Conservation (phyloP, 2,329 filamentous ascomycete species). For the Fusarium sp. region DNA sequence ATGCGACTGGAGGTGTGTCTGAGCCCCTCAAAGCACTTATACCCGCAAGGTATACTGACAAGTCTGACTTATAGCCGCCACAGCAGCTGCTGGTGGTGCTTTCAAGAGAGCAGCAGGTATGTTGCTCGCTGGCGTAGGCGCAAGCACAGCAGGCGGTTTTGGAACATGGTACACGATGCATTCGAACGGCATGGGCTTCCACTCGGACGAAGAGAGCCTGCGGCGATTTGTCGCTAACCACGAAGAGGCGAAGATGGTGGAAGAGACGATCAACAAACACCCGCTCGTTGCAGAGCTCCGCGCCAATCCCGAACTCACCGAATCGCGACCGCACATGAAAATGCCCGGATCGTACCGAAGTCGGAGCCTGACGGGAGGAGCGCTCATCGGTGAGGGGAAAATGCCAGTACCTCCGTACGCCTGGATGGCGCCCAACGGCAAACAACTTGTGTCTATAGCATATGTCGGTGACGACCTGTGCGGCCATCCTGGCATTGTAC, state of each 20-base stretch:
- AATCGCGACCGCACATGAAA: slow-evolving; percentile 87
- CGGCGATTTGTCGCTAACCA: slow-evolving; percentile 67
- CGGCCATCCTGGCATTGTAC: slow-evolving; percentile 89
- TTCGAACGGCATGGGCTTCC: slow-evolving; percentile 50
- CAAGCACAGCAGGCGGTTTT: slow-evolving; percentile 45
- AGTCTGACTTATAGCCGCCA: slow-evolving; percentile 1
- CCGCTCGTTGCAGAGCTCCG: slow-evolving; percentile 78
- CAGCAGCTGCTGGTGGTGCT: slow-evolving; percentile 27
- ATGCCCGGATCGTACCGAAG: slow-evolving; percentile 75
- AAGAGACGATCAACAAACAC: slow-evolving; percentile 78
- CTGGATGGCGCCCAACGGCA: slow-evolving; percentile 77
- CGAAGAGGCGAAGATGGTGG: slow-evolving; percentile 66
- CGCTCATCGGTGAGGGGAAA: slow-evolving; percentile 76
- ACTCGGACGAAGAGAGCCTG: slow-evolving; percentile 76
- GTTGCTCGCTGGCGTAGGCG: slow-evolving; percentile 45
- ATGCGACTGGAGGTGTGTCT: slow-evolving; percentile 42
- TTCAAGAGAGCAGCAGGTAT: slow-evolving; percentile 39
- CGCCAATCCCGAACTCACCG: slow-evolving; percentile 70
- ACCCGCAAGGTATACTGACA: slow-evolving; percentile 25
- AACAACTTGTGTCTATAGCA: slow-evolving; percentile 74
- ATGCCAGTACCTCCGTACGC: slow-evolving; percentile 83
- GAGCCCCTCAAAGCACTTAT: not conserved
- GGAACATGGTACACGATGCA: slow-evolving; percentile 50
- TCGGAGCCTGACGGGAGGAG: slow-evolving; percentile 84
- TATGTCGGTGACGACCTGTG: slow-evolving; percentile 84